Conservation (phyloP, 2,329 filamentous ascomycete genomes). For the Aspergillus glaucus region DNA sequence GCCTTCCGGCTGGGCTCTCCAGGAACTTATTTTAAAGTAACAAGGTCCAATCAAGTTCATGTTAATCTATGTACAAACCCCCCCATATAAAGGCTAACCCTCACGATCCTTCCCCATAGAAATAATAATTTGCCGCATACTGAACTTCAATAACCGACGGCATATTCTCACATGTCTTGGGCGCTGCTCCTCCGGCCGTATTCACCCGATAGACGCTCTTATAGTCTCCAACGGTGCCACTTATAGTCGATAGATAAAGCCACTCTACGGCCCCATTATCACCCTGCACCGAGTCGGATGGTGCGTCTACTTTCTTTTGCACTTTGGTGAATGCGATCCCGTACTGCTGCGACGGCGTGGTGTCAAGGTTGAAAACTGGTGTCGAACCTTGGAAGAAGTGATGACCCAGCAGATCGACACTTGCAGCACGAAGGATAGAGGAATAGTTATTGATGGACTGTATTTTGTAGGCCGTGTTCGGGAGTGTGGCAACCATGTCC, state of each 20-base stretch:
- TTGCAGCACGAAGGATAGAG: slow-evolving; percentile 44
- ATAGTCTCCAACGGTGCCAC: slow-evolving; percentile 55
- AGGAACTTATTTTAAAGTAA: background rate
- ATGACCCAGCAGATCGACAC: slow-evolving; percentile 62
- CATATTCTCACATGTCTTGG: slow-evolving; percentile 64
- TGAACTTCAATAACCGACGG: slow-evolving; percentile 61
- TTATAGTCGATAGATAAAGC: slow-evolving; percentile 60
- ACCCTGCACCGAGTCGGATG: slow-evolving; percentile 54
- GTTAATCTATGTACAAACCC: background rate
- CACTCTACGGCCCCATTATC: slow-evolving; percentile 66
- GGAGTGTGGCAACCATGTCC: slow-evolving; percentile 58
- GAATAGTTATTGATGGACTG: slow-evolving; percentile 42
- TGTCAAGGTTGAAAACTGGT: slow-evolving; percentile 75
- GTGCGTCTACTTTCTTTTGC: slow-evolving; percentile 56
- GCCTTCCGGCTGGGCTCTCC: background rate
- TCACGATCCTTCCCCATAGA: slow-evolving; percentile 32
- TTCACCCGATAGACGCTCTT: slow-evolving; percentile 76
- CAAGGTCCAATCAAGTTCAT: background rate
- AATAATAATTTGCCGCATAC: slow-evolving; percentile 78
- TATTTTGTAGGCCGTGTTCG: slow-evolving; percentile 63
- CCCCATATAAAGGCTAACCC: slow-evolving; percentile 1
- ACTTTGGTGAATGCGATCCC: slow-evolving; percentile 60
- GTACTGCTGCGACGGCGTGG: slow-evolving; percentile 36
- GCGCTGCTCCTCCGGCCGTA: slow-evolving; percentile 74
- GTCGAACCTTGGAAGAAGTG: slow-evolving; percentile 72